Evolutionary conservation across 768 basidiomycete species (phyloP), one percentile per base, ranked within the genome.

Genomic region (Chalciporus piperatus): DNA sequence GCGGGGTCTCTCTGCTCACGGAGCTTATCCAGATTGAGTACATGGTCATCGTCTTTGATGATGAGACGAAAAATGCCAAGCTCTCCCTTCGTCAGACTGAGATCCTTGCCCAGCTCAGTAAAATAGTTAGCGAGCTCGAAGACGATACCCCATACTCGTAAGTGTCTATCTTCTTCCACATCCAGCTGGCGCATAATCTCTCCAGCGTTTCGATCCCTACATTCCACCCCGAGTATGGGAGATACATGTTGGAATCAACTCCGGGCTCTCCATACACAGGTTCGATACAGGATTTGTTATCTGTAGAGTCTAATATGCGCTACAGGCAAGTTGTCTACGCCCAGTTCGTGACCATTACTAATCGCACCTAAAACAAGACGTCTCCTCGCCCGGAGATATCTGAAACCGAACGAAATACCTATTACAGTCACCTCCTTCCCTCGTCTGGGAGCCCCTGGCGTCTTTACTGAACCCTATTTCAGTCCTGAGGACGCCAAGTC

Each of bases 161-260:
- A 59, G 84, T 71, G 20, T 20, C 23, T 17, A 48, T 51, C 25
- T 39, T 32, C 42, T 51, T 9, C 35, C 32, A 3, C 39, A 19
- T 45, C 19, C 22, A 27, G 20, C 39, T 44, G 25, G 28, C 11
- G 13, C 12, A 42, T 37, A 45, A 57, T 48, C 30, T 41, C 41
- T 54, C 33, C 53, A 92, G 88, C 33, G 73, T 84, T 40, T 76
- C 84, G 3, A 81, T 92, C 22, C 97, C 97, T 2, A 89, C 86
- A 12, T 98, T 95, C 64, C 97, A 98, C 65, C 96, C 96, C 16
- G 97, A 99, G 70, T 99, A 98, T 73, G 97, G 97, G 37, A 82
- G 95, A 35, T 98, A 91, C 74, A 99, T 99, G 97, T 79, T 99
- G 47, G 97, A 99, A 68, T 93, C 93, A 3, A 99, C 96, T 1